Evolutionary conservation across 2,329 filamentous ascomycete genomes (phyloP), one percentile per base, ranked within the genome.

Genomic region (Venturia effusa): DNA sequence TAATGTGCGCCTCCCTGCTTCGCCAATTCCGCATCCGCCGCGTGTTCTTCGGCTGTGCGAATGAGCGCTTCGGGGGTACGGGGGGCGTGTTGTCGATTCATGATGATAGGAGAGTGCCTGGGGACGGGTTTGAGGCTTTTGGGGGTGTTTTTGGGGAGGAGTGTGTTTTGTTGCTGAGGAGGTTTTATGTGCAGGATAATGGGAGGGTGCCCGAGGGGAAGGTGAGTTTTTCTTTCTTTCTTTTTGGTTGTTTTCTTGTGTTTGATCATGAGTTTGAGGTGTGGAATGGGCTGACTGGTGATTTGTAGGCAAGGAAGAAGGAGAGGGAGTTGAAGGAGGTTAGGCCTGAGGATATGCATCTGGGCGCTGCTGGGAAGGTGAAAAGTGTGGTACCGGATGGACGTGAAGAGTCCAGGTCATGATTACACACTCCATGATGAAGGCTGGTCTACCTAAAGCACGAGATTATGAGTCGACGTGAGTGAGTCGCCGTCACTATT

Each of bases 151-250:
- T 91, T 70, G 85, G 91, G 59, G 90, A 96, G 71, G 93, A 97
- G 72, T 93, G 94, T 4, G 95, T 99, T 66, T 92, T 93, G 75
- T 77, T 99, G 68, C 80, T 99, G 68, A 84, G 95, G 67, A 87
- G 93, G 65, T 99, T 99, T 76, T 99, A 99, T 74, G 90, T 99
- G 39, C 94, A 99, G 76, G 92, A 99, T 76, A 99, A 99, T 75
- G 91, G 90, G 67, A 89, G 94, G 81, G 90, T 89, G 90, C 61
- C 62, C 15, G 78, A 70, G 10, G 4, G 2, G 22, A 27, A 60
- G 30, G 22, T 22, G 59, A 65, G 45, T 51, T 15, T 27, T 30
- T 45, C 19, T 45, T 45, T 45, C 24, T 10, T 45, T 10, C 19
- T 6, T 19, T 2, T 45, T 45, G 6, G 39, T 10, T 6, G 6